Base-by-base conservation (phyloP, 2,329 filamentous ascomycete genomes). In the Cytospora piceae region DNA sequence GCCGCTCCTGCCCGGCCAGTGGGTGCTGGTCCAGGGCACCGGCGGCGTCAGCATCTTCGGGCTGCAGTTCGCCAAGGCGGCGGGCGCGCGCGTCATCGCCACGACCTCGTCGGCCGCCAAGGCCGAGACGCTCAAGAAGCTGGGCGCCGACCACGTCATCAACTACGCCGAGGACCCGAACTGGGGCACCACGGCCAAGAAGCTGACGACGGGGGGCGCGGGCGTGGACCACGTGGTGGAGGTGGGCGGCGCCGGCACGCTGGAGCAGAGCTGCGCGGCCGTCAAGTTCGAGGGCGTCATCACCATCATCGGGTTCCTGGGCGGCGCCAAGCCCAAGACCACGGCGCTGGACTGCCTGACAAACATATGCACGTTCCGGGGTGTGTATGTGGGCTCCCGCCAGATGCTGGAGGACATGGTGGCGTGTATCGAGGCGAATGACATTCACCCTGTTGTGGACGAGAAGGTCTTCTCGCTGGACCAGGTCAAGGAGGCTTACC, bases 41-140 rank as follows among this genome's bases (percentile, higher is more conserved):
- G 89, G 89, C 24, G 89, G 89, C 65, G 89, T 91, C 9, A 85
- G 82, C 68, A 81, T 90, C 67, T 90, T 90, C 66, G 88, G 83
- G 4, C 74, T 90, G n/a, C 88, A 84, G 74, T 75, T 80, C 58
- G 78, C 78, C 49, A 71, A 74, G 65, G 83, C 84, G 0, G 80
- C 80, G 0, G 85, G 84, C 32, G 85, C 85, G 0, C 79, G 73
- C 8, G 84, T 88, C 59, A 85, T 88, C 63, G 82, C 85, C 0
- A 87, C 85, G 0, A 87, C 85, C 0, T 85, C 82, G 1, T 82
- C 80, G 0, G 71, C 74, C 0, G 75, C 76, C 2, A 88, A 88
- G 73, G 80, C 75, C 4, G 77, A 81, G 32, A 72, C 73, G 32
- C 77, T 87, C 17, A 83, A 82, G 74, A 76, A 79, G 68, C 75